Evolutionary conservation across 345 rosid species (phyloP).

Genomic region (Sonneratia caseolaris): DNA sequence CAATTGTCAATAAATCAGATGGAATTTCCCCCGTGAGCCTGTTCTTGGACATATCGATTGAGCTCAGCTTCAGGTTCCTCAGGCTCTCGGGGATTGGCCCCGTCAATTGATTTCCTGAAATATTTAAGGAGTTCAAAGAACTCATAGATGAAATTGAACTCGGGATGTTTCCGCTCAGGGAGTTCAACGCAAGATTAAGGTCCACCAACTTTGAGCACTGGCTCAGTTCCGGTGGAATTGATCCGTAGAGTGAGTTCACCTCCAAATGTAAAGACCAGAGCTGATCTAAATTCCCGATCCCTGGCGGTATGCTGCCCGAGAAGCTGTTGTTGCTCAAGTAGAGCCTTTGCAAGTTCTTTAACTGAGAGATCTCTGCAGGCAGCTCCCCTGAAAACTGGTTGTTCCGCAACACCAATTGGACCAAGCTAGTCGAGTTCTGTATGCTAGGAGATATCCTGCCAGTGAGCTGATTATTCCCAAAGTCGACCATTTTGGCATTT

Average conservation of each 20-base stretch:
- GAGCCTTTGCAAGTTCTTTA: conserved; percentile 47
- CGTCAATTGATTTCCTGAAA: conserved; percentile 52
- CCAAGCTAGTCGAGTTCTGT: conserved; percentile 34
- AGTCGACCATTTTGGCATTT: conserved; percentile 46
- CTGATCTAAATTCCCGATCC: conserved; percentile 42
- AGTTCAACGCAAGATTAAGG: conserved; percentile 63
- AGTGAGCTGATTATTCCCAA: conserved; percentile 52
- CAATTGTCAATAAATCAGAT: conserved; percentile 48
- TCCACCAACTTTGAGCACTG: conserved; percentile 53
- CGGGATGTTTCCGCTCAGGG: conserved; percentile 51
- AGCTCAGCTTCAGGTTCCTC: conserved; percentile 56
- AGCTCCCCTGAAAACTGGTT: conserved; percentile 61
- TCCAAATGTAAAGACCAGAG: conserved; percentile 66
- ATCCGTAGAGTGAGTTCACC: conserved; percentile 48
- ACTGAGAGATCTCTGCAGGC: conserved; percentile 50
- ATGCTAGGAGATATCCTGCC: conserved; percentile 50
- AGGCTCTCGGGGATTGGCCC: conserved; percentile 54
- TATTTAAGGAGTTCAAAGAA: conserved; percentile 66
- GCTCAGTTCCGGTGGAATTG: conserved; percentile 43
- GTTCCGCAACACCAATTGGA: conserved; percentile 44
- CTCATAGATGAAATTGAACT: conserved; percentile 25
- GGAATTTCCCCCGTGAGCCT: conserved; percentile 57
- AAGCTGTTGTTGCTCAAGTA: conserved; percentile 44
- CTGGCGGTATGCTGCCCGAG: conserved; percentile 49
- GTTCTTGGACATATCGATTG: conserved; percentile 64